Conservation (phyloP, 768 basidiomycete genomes). For the Daedaleopsis sinensis region DNA sequence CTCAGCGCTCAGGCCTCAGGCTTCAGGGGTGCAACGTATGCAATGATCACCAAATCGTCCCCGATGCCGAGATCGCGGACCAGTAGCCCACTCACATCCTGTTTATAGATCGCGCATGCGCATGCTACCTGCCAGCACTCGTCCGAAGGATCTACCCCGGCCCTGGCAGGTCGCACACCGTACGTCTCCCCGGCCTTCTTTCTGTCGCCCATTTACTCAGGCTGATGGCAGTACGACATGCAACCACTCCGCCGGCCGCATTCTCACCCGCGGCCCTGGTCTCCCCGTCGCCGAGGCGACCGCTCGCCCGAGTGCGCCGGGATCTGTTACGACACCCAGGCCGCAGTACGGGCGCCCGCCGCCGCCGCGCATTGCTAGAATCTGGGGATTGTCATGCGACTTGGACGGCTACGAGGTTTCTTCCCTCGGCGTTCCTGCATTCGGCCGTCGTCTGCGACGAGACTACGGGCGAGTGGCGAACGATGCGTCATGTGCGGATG, state of each 20-base stretch:
- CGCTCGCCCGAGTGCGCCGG: conserved; percentile 58
- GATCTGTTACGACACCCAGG: conserved; percentile 64
- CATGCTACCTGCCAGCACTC: conserved; percentile 68
- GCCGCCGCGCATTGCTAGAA: conserved; percentile 68
- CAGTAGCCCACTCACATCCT: no score
- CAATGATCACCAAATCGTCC: neutral
- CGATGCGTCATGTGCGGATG: conserved; percentile 41
- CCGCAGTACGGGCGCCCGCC: conserved; percentile 46
- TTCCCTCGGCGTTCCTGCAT: conserved; percentile 57
- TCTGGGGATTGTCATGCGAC: conserved; percentile 71
- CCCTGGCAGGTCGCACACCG: conserved; percentile 59
- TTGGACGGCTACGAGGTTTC: conserved; percentile 78
- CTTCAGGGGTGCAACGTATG: no score
- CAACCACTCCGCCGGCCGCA: conserved; percentile 48
- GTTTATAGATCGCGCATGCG: conserved; percentile 47
- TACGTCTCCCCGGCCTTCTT: conserved; percentile 6
- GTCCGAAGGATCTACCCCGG: conserved; percentile 50
- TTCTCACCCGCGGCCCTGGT: conserved; percentile 55
- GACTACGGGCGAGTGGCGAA: conserved; percentile 41
- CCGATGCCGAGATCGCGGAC: neutral
- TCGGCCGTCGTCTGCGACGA: conserved; percentile 54
- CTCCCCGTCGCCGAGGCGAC: conserved; percentile 68
- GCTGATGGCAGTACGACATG: no score
- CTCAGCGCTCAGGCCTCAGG: no score
- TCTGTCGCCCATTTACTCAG: no score